Percentiles rank a stretch among this genome's conserved stretches.
These are phyloP conservation scores for Coniferiporia sulphurascens DNA, from an alignment of 1,284 basidiomycete genomes.

Conservation along the genomic window DNA sequence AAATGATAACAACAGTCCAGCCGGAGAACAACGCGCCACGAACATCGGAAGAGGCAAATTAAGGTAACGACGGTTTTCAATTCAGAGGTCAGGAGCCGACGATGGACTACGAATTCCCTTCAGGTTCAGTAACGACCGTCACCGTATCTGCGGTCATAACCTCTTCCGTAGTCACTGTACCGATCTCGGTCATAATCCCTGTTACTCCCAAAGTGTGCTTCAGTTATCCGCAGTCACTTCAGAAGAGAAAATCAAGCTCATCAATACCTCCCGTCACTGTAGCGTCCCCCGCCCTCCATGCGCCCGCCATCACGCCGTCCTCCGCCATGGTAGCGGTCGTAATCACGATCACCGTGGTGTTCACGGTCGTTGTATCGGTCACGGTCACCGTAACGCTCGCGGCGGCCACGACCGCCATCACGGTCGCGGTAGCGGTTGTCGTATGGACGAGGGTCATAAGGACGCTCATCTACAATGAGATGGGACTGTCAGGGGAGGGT, in stretches of 20 bases:
- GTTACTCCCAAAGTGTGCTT: constrained; percentile 7
- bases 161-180: constrained; percentile 40
- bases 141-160: constrained; percentile 23
- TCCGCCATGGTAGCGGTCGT: constrained; percentile 10
- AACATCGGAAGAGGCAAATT: background rate
- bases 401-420: constrained; percentile 29
- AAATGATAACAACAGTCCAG: background rate
- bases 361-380: too few relatives aligned
- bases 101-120: background rate
- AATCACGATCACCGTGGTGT: constrained; percentile 31
- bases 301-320: constrained; percentile 41
- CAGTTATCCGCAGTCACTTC: background rate
- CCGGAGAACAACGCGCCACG: background rate
- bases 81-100: background rate
- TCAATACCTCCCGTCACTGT: constrained; percentile 29
- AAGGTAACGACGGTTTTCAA: background rate
- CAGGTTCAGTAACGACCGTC: constrained; percentile 18
- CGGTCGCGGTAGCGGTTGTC: constrained; percentile 64
- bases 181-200: constrained; percentile 26
- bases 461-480: constrained; percentile 51
- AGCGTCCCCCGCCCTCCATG: constrained; percentile 32
- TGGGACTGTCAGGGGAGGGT: background rate
- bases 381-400: constrained; percentile 43
- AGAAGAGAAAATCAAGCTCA: background rate
- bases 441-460: constrained; percentile 77